phyloP scores from a whole-genome alignment of 2,329 filamentous ascomycete species.

The Biscogniauxia marginata region DNA sequence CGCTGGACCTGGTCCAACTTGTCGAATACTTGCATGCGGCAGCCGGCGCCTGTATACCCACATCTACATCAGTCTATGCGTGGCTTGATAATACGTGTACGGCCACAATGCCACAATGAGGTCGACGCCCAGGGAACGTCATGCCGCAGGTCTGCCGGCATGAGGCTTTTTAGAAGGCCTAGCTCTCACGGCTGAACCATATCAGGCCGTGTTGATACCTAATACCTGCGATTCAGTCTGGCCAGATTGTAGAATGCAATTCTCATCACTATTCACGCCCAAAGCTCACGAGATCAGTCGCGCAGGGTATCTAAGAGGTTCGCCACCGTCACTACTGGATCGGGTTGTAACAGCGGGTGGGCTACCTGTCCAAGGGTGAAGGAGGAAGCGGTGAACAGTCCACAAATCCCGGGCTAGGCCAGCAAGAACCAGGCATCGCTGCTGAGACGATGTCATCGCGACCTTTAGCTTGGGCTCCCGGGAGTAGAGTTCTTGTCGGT shows the following conservation, averaged over 20 bases:
- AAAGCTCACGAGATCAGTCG: constrained; percentile 3
- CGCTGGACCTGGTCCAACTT: constrained; percentile 29
- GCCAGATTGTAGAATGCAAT: background rate
- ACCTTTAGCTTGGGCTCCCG: background rate
- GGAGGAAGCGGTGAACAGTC: constrained; percentile 21
- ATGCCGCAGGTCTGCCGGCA: constrained; percentile 18
- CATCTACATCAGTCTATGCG: constrained; percentile 19
- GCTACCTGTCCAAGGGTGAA: constrained; percentile 12
- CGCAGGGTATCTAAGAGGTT: background rate
- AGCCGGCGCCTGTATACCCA: constrained; percentile 16
- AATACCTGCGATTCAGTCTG: constrained; percentile 6
- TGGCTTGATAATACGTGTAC: constrained; percentile 18
- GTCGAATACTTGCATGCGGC: constrained; percentile 20
- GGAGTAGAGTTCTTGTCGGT: background rate
- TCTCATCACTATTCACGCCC: constrained; percentile 3
- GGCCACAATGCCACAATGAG: constrained; percentile 19
- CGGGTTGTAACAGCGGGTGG: constrained; percentile 23
- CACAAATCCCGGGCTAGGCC: constrained; percentile 14
- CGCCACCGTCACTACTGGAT: constrained; percentile 5
- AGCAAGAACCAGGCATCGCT: constrained; percentile 19
- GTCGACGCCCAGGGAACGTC: constrained; percentile 17
- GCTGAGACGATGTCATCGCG: constrained; percentile 10
- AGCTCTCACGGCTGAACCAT: constrained; percentile 1
- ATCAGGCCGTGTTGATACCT: constrained; percentile 14
- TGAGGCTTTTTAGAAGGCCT: constrained; percentile 5